Base-by-base conservation (phyloP, 1,284 basidiomycete genomes). In the Pascua guehoae region DNA sequence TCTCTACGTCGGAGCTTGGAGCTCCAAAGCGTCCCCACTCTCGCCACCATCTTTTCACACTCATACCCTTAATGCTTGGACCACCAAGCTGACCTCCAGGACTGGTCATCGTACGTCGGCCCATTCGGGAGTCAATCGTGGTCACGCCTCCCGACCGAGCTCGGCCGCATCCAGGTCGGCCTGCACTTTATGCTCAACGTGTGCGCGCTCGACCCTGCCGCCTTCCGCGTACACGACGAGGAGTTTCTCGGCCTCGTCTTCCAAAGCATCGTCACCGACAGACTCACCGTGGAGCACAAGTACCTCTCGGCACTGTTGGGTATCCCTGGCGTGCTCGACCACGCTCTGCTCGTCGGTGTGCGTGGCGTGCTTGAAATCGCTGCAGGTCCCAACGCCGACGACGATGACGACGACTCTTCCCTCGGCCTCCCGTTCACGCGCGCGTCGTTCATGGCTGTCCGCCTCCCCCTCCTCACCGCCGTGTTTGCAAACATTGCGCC, bases 131-230 rank as follows among this genome's bases (percentile, higher is more conserved):
- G 81, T 16, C 79, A 84, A 57, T 85, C 85, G 38, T 88, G 83
- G 83, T 79, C 82, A 58, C 78, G 83, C 41, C 80, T 88, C 48
- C 78, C 79, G 18, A 81, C 88, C 57, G 71, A 72, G 11, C 47
- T 68, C 76, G 42, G 77, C 75, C 47, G 84, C 63, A 79, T 83
- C 15, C 83, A 88, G 52, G 82, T 91, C 32, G 85, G 86, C 12
- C 70, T 91, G 47, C 81, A 84, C 14, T 85, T 92, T 69, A 84
- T 86, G 79, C 80, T 83, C 47, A 85, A 81, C 52, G 76, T 91
- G 2, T 80, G 89, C 40, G 74, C 79, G 47, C 76, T 86, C 11
- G 86, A 92, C 65, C 85, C 86, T 0, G 78, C 75, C 50, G 80
- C 84, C 32, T 90, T 88, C 68, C 54, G 64, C 52, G 66, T 69